These are phyloP conservation scores for Ogataea sp. DNA, from an alignment of 805 yeast genomes.

Conservation along the genomic window DNA sequence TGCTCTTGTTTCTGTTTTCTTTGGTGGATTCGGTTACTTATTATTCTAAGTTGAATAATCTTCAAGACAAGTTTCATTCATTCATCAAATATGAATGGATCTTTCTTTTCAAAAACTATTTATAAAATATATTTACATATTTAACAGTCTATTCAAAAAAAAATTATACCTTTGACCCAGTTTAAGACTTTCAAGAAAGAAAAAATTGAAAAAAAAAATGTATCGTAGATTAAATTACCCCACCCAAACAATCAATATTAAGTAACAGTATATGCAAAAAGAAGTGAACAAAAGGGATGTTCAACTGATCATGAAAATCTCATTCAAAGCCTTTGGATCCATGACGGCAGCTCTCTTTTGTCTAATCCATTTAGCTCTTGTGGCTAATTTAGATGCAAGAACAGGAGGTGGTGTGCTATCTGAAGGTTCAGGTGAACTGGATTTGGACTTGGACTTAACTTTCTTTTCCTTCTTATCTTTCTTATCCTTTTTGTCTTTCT, in stretches of 20 bases:
- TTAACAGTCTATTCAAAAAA: too few relatives aligned
- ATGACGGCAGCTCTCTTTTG: conserved; percentile 88
- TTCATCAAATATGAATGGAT: too few relatives aligned
- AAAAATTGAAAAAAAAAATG: too few relatives aligned
- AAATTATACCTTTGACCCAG: too few relatives aligned
- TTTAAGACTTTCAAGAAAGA: too few relatives aligned
- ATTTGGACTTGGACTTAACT: not conserved
- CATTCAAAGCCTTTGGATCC: conserved; percentile 84
- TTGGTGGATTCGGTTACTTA: conserved; percentile 33
- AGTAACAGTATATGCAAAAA: too few relatives aligned
- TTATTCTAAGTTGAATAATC: not conserved
- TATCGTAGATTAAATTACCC: too few relatives aligned
- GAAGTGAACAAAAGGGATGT: too few relatives aligned
- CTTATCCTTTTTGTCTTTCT: conserved; percentile 21
- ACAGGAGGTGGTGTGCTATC: conserved; percentile 20
- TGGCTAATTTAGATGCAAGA: conserved; percentile 53
- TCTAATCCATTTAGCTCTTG: conserved; percentile 79
- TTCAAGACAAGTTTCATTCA: too few relatives aligned
- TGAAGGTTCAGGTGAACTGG: not conserved
- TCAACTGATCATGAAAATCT: conserved; percentile 74
- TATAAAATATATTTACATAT: too few relatives aligned
- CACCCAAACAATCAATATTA: too few relatives aligned
- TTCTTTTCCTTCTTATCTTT: conserved; percentile 20
- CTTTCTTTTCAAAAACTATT: too few relatives aligned
- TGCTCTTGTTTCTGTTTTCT: conserved; percentile 28